phyloP scores from a whole-genome alignment of 495 filamentous ascomycete genomes.

The Recurvomyces mirabilis region DNA sequence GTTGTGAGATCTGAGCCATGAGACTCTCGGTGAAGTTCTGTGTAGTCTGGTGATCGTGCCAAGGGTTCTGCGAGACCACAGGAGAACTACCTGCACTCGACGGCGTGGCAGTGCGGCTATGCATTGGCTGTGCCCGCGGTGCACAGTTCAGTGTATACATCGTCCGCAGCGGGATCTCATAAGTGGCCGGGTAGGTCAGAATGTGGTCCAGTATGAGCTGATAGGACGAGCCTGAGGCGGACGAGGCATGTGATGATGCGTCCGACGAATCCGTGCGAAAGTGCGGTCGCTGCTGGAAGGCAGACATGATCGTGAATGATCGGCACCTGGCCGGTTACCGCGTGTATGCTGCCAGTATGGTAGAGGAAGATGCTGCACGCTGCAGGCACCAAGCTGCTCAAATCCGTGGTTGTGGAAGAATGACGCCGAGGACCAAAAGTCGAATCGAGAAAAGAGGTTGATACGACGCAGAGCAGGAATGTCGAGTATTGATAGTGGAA shows the following conservation, averaged over 20 bases:
- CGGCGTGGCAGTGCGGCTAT: constrained; percentile 11
- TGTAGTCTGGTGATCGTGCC: constrained; percentile 34
- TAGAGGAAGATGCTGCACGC: neutral
- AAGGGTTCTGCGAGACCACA: constrained; percentile 30
- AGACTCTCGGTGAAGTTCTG: constrained; percentile 52
- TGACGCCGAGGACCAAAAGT: too few species aligned
- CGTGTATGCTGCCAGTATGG: neutral
- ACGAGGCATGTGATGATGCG: constrained; percentile 10
- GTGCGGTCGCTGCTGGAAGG: constrained; percentile 15
- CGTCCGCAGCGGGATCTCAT: constrained; percentile 62
- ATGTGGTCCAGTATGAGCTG: constrained; percentile 55
- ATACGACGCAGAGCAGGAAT: too few species aligned
- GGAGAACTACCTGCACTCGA: constrained; percentile 23
- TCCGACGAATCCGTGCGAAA: constrained; percentile 25
- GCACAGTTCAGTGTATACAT: constrained; percentile 65
- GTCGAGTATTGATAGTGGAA: too few species aligned
- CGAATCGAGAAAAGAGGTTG: too few species aligned
- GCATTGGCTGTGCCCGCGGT: constrained; percentile 34
- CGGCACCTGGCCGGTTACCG: constrained; percentile 1
- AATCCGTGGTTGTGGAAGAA: too few species aligned
- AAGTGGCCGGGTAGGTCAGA: constrained; percentile 51
- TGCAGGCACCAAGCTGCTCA: too few species aligned
- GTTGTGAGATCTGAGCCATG: constrained; percentile 50
- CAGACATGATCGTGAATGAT: constrained; percentile 1
- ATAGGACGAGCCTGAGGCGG: constrained; percentile 23